Evolutionary conservation across 2,329 filamentous ascomycete genomes (phyloP), one percentile per base, ranked within the genome.

Genomic region (Lecanicillium sp.): DNA sequence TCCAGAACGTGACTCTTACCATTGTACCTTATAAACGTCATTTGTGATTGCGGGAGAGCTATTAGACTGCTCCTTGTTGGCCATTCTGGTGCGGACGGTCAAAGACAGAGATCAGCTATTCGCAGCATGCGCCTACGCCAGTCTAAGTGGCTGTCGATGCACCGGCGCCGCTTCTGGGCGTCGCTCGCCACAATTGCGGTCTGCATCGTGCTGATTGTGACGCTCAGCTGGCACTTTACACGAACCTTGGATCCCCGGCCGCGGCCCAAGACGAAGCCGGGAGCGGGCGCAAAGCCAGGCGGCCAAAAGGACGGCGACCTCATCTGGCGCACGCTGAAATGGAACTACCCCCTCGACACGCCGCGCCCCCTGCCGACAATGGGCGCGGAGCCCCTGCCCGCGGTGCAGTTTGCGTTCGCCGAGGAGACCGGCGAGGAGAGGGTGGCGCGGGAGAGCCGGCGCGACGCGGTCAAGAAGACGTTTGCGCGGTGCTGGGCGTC

Each of bases 401-500:
- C 29, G n/a, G 42, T 50, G 15, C 48, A 50, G 19, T 44, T 44
- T 11, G 46, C 29, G 15, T 41, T 38, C 40, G 49, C 49, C 15
- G 39, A 44, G 20, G 56, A 59, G 44, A 48, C 50, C 2, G 30
- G 50, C 2, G 33, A 35, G 3, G 41, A 52, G 10, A 60, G 55
- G 29, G 41, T 54, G 40, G 49, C 53, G 62, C 39, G 71, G 68
- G n/a, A 62, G 60, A 15, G 55, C 44, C 64, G 64, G 10, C 61
- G 59, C 12, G 62, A 65, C 2, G 64, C 70, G 6, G 68, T 77
- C 23, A 70, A 68, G 35, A 59, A 58, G 1, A 63, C 66, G 0
- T 76, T 77, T 26, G 17, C 60, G 9, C 68, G 67, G 48, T 65
- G 62, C 42, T 76, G 77, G 77, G 61, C 65, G 3, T 69, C 71